Base-by-base conservation (phyloP, 1,284 basidiomycete genomes). In the Phylloboletellus chloephorus region DNA sequence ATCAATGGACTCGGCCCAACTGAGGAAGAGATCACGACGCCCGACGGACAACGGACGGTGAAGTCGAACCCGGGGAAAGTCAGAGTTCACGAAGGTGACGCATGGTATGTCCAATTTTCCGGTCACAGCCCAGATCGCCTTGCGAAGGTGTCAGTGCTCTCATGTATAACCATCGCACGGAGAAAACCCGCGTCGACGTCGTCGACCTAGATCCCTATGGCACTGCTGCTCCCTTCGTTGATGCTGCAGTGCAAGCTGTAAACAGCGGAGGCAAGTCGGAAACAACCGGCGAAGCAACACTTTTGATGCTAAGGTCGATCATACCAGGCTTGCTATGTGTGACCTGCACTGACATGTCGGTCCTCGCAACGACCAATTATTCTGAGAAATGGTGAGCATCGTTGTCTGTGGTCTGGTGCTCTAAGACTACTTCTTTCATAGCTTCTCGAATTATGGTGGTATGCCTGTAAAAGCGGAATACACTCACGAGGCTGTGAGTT, bases 121-220 rank as follows among this genome's bases (percentile, higher is more conserved):
- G 16, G 35, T 22, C 13, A 11, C 3, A 12, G 13, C 7, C 13
- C 9, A 2, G 6, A 3, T 29, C 6, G 8, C 16, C 30, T 31
- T 6, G 33, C 3, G 5, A 17, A n/a, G 20, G 22, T 29, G 20
- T 42, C 11, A 94, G 90, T 57, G 73, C 87, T 2, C 68, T 96
- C 43, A 93, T 98, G 89, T 98, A 98, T 63, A 75, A 75, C 36
- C 92, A 96, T 61, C 82, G 93, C 29, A 69, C 75, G 38, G 79
- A 79, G 29, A 72, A 72, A 29, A 69, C 76, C 9, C 81, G 85
- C 5, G 94, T 97, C 25, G 93, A 98, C 51, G 89, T 93, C 22
- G 82, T 99, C 15, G 96, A 99, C 61, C 74, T 99, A 12, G 95
- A 98, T 60, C 96, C 96, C 0, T 99, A 98, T 59, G 96, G 96